Conservation (phyloP, 108 stramenopile species). For the Mayamaea pseudoterrestris region DNA sequence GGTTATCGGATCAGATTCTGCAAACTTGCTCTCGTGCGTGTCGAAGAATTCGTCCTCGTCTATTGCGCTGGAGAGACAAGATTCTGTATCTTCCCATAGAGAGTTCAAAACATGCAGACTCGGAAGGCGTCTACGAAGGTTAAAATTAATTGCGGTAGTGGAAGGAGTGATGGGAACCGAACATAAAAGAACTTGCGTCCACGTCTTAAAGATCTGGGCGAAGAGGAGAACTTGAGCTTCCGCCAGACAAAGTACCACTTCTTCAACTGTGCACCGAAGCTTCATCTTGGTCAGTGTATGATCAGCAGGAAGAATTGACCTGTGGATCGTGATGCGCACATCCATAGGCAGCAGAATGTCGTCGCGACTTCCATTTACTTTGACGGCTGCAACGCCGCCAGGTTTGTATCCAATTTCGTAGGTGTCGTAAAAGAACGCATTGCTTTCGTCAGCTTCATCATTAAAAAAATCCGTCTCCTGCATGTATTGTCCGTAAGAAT, state of each 20-base stretch:
- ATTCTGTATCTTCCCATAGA: too few relatives aligned
- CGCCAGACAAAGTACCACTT: too few relatives aligned
- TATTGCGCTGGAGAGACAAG: too few relatives aligned
- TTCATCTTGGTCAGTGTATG: slow-evolving; percentile 30
- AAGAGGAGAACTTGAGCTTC: too few relatives aligned
- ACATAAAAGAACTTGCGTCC: too few relatives aligned
- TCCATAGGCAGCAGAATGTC: not conserved
- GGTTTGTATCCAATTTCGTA: slow-evolving; percentile 18
- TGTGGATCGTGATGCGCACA: slow-evolving; percentile 20
- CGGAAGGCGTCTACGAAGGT: too few relatives aligned
- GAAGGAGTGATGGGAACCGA: too few relatives aligned
- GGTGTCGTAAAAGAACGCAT: slow-evolving; percentile 41
- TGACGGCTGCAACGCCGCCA: slow-evolving; percentile 9
- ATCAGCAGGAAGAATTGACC: slow-evolving; percentile 48
- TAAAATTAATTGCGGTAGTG: too few relatives aligned
- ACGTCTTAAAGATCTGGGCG: too few relatives aligned
- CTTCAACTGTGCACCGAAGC: slow-evolving; percentile 10
- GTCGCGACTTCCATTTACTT: not conserved
- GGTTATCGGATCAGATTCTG: too few relatives aligned
- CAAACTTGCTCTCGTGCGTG: slow-evolving; percentile 28
- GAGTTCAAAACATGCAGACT: too few relatives aligned
- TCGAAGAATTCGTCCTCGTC: slow-evolving; percentile 55
- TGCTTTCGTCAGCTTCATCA: too few relatives aligned
- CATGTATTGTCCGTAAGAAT: not conserved
- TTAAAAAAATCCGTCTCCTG: slow-evolving; percentile 7